A percentile compares a stretch with the other conserved stretches of the same genome.
Evolutionary conservation across 2,329 filamentous ascomycete species (phyloP).

Genomic region (Aureobasidium uvarum): DNA sequence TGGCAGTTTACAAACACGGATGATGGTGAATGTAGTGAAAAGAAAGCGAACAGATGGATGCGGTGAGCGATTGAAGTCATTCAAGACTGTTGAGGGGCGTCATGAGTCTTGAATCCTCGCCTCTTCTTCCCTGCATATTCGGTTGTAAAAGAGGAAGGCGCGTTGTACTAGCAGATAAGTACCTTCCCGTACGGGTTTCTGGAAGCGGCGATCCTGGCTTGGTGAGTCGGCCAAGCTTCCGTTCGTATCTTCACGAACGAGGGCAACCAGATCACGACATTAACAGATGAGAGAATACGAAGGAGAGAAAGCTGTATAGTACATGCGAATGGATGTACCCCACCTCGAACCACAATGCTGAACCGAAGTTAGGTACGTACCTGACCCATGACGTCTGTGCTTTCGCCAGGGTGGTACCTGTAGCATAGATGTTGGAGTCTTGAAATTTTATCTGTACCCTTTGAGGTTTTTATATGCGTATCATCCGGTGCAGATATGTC

Average conservation of each 20-base stretch:
- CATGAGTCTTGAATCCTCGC: background rate
- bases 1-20: background rate
- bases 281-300: no score
- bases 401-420: background rate
- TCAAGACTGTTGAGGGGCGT: background rate
- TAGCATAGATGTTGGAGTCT: background rate
- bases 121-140: background rate
- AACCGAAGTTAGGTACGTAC: no score
- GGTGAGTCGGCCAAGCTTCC: background rate
- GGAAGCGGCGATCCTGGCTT: no score
- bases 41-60: background rate
- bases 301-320: no score
- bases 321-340: no score
- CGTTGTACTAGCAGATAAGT: no score
- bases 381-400: background rate
- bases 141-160: slow-evolving; percentile 6
- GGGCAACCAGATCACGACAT: no score
- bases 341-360: background rate
- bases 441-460: background rate
- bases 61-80: background rate
- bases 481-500: background rate
- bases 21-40: background rate
- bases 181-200: no score
- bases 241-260: no score
- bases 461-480: background rate